Percentiles rank a stretch among this genome's conserved stretches.
Conservation (phyloP, 2,329 filamentous ascomycete genomes). For the Cytospora chrysosperma region DNA sequence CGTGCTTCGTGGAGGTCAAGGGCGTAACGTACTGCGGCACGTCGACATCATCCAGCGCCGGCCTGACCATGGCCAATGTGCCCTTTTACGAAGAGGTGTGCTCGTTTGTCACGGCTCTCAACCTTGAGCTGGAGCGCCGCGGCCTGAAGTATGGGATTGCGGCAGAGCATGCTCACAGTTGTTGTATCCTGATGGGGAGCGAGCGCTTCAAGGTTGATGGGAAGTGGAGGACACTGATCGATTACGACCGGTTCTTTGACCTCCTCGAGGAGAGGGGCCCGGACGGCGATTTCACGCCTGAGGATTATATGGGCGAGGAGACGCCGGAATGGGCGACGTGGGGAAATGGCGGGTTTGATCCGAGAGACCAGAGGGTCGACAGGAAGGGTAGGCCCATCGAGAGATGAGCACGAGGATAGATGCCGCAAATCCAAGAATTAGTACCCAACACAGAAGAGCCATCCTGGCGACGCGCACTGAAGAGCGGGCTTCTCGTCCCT, state of each 20-base stretch:
- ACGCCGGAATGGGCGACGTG: slow-evolving; percentile 94
- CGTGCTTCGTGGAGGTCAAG: slow-evolving; percentile 93
- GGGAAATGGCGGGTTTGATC: slow-evolving; percentile 94
- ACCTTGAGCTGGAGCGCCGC: slow-evolving; percentile 64
- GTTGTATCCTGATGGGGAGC: slow-evolving; percentile 84
- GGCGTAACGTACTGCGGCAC: slow-evolving; percentile 97
- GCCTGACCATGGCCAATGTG: slow-evolving; percentile 95
- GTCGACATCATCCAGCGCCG: slow-evolving; percentile 76
- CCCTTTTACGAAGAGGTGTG: slow-evolving; percentile 92
- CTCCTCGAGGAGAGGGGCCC: slow-evolving; percentile 68
- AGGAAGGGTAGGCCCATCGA: slow-evolving; percentile 73
- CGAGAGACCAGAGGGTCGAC: slow-evolving; percentile 81
- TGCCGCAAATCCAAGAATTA: neutral
- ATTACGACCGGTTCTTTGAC: slow-evolving; percentile 86
- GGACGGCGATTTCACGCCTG: slow-evolving; percentile 73
- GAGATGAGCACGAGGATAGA: slow-evolving; percentile 24
- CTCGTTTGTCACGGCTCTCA: slow-evolving; percentile 75
- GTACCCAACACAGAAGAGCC: neutral
- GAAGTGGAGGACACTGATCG: slow-evolving; percentile 88
- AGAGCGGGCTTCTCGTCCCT: too few relatives aligned
- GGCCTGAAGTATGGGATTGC: slow-evolving; percentile 86
- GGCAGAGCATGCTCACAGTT: slow-evolving; percentile 92
- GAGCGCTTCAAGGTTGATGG: slow-evolving; percentile 73
- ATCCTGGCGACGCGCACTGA: too few relatives aligned
- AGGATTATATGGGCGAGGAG: slow-evolving; percentile 83